Conservation (phyloP, 176 grass and related monocot genomes). For the Avena eriantha region DNA sequence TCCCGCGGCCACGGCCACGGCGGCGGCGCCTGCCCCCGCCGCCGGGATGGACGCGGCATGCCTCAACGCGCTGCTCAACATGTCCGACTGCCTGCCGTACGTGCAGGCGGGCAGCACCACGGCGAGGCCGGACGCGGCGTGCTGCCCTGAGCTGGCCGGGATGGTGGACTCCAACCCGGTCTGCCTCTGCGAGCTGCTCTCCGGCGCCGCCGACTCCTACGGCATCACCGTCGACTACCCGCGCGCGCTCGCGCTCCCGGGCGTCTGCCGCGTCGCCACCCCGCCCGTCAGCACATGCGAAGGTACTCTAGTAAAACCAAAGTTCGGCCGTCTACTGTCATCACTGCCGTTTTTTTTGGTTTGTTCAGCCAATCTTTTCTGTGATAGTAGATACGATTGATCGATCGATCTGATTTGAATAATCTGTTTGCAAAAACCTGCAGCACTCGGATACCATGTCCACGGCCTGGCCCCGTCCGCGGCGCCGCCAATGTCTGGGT, state of each 20-base stretch:
- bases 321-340: too few relatives aligned
- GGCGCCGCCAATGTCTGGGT: conserved; percentile 32
- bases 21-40: conserved; percentile 43
- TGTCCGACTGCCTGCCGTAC: conserved; percentile 82
- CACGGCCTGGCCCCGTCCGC: conserved; percentile 44
- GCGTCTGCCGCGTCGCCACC: conserved; percentile 69
- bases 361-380: too few relatives aligned
- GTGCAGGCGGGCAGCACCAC: conserved; percentile 65
- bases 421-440: not conserved
- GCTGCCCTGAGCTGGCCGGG: conserved; percentile 87
- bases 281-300: conserved; percentile 70
- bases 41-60: conserved; percentile 46
- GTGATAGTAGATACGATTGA: too few relatives aligned
- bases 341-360: too few relatives aligned
- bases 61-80: conserved; percentile 66
- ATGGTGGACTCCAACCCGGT: conserved; percentile 67
- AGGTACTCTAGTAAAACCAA: conserved; percentile 16
- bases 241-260: conserved; percentile 73
- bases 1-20: not conserved
- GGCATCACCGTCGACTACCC: conserved; percentile 79
- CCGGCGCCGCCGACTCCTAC: conserved; percentile 67
- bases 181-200: conserved; percentile 88
- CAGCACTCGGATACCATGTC: conserved; percentile 62
- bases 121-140: conserved; percentile 59
- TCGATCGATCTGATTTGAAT: too few relatives aligned